phyloP scores from a whole-genome alignment of 805 yeast genomes.

The Lachancea waltii region DNA sequence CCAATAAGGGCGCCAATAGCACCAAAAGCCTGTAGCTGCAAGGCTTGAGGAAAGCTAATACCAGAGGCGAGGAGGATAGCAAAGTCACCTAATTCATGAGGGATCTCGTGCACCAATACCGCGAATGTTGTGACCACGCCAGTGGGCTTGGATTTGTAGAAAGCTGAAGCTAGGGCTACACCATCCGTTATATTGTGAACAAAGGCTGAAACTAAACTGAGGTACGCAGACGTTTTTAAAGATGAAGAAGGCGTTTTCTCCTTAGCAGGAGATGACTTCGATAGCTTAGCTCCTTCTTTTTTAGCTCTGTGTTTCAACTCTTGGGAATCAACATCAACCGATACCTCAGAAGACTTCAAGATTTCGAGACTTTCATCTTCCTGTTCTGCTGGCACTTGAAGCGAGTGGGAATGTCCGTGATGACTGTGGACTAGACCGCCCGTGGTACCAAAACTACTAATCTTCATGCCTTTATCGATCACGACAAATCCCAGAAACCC shows the following conservation, averaged over 20 bases:
- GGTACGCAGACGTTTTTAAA: constrained; percentile 46
- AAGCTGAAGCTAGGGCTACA: constrained; percentile 64
- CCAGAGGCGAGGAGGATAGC: constrained; percentile 63
- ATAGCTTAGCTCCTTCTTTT: constrained; percentile 12
- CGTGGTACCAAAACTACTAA: constrained; percentile 26
- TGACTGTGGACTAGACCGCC: constrained; percentile 13
- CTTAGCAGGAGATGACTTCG: constrained; percentile 15
- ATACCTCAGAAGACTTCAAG: neutral
- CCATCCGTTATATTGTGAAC: constrained; percentile 77
- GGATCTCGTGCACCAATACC: constrained; percentile 69
- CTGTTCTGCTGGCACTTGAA: neutral
- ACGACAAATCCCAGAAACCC: constrained; percentile 57
- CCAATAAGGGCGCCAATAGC: constrained; percentile 62
- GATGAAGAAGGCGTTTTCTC: constrained; percentile 11
- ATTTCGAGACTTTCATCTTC: neutral
- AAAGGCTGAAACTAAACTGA: constrained; percentile 64
- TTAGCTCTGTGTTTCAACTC: neutral
- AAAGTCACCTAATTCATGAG: constrained; percentile 78
- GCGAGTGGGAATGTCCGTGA: constrained; percentile 35
- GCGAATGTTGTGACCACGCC: constrained; percentile 69
- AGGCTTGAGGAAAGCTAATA: constrained; percentile 56
- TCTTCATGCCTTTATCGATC: constrained; percentile 56
- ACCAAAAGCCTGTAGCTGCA: constrained; percentile 60
- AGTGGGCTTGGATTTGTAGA: constrained; percentile 49
- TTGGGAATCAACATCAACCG: neutral